Conservation (phyloP, 2,329 filamentous ascomycete species). For the Lasiodiplodia gonubiensis region DNA sequence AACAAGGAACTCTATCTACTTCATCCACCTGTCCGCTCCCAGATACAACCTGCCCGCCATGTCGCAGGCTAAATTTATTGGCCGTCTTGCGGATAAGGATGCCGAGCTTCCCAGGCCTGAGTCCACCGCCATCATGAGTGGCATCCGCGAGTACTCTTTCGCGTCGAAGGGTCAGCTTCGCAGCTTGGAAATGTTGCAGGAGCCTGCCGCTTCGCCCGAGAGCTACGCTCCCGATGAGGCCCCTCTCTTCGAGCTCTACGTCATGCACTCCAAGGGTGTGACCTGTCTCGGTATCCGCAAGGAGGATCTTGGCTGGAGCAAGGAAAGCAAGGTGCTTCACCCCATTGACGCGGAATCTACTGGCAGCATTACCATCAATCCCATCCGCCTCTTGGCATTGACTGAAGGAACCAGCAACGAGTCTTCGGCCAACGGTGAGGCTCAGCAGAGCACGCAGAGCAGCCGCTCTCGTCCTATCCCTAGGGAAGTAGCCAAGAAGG, state of each 20-base stretch:
- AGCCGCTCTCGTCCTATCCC: conserved; percentile 37
- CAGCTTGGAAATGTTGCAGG: conserved; percentile 86
- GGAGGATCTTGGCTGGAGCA: conserved; percentile 87
- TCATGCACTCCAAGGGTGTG: conserved; percentile 97
- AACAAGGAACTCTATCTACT: conserved; percentile 96
- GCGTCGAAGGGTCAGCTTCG: conserved; percentile 83
- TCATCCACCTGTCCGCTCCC: conserved; percentile 91
- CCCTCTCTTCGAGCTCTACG: conserved; percentile 90
- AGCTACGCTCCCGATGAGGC: conserved; percentile 67
- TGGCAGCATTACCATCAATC: conserved; percentile 75
- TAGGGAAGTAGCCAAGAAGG: conserved; percentile 43
- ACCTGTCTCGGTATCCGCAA: conserved; percentile 86
- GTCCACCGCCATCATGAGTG: conserved; percentile 96
- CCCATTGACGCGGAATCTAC: conserved; percentile 76
- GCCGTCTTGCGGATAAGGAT: conserved; percentile 67
- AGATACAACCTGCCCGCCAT: conserved; percentile 83
- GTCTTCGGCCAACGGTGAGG: conserved; percentile 53
- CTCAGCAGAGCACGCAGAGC: neutral
- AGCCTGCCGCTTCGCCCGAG: conserved; percentile 65
- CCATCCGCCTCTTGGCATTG: conserved; percentile 57
- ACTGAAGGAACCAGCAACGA: conserved; percentile 46
- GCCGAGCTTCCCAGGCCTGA: conserved; percentile 78
- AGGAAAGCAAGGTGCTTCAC: conserved; percentile 84
- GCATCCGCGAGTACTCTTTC: conserved; percentile 93
- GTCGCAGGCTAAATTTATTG: conserved; percentile 86